These are phyloP conservation scores for Trichophaea hybrida DNA, from an alignment of 2,329 filamentous ascomycete genomes.

Conservation along the genomic window DNA sequence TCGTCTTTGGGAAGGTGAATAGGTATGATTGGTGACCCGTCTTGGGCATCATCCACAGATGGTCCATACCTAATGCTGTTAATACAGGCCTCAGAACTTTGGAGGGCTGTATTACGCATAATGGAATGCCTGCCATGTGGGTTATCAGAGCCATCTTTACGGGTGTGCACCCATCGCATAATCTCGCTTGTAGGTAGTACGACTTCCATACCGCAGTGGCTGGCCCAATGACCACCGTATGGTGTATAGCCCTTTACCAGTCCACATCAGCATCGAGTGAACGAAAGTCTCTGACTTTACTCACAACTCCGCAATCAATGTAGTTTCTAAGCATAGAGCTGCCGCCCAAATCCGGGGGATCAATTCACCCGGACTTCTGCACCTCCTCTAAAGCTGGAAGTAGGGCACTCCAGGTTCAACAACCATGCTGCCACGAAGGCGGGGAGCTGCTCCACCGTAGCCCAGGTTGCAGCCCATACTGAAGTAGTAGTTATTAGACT, in stretches of 20 bases:
- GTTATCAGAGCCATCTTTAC: slow-evolving; percentile 30
- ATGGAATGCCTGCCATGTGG: slow-evolving; percentile 34
- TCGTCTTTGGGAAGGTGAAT: slow-evolving; percentile 38
- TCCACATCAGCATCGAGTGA: not conserved
- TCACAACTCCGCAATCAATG: slow-evolving; percentile 35
- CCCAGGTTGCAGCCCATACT: slow-evolving; percentile 38
- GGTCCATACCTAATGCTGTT: slow-evolving; percentile 33
- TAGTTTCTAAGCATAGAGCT: slow-evolving; percentile 37
- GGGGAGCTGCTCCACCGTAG: slow-evolving; percentile 42
- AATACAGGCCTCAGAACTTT: slow-evolving; percentile 29
- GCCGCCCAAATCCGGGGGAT: slow-evolving; percentile 35
- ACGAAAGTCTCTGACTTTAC: not conserved
- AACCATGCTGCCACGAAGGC: slow-evolving; percentile 39
- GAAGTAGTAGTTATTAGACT: too few species aligned
- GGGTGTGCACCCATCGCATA: slow-evolving; percentile 37
- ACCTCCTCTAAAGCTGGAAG: slow-evolving; percentile 40
- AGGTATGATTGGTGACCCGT: slow-evolving; percentile 34
- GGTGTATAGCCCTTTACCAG: slow-evolving; percentile 31
- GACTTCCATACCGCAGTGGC: slow-evolving; percentile 35
- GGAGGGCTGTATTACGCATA: slow-evolving; percentile 32
- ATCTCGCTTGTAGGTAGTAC: slow-evolving; percentile 36
- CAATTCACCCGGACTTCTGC: slow-evolving; percentile 32
- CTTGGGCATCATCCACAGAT: slow-evolving; percentile 37
- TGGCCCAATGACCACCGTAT: slow-evolving; percentile 35
- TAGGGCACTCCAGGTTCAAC: slow-evolving; percentile 44